Percentiles rank a stretch among this genome's conserved stretches.
Evolutionary conservation across 768 basidiomycete species (phyloP).

Genomic region (Psilocybe azurescens): DNA sequence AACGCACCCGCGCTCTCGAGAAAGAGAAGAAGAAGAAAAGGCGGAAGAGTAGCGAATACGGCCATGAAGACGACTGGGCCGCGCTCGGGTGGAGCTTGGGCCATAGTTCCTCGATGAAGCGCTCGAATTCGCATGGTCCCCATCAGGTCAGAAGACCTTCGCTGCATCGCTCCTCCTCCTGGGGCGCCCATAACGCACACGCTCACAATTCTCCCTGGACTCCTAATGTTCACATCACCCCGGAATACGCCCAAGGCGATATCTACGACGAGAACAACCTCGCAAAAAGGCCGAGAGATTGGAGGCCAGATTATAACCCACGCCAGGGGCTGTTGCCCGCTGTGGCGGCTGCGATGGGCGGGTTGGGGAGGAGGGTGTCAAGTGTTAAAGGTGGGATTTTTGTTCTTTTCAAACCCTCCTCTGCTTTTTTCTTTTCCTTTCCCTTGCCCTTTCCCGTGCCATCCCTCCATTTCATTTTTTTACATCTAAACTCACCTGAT

Average conservation of each 20-base stretch:
- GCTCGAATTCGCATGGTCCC: constrained; percentile 22
- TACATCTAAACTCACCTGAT: too few relatives aligned
- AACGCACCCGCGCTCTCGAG: too few relatives aligned
- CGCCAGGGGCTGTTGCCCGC: constrained; percentile 22
- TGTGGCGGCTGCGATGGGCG: constrained; percentile 28
- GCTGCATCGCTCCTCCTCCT: constrained; percentile 26
- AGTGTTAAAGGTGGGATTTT: constrained; percentile 37
- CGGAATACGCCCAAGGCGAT: constrained; percentile 31
- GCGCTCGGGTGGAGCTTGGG: background rate
- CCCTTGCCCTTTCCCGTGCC: background rate
- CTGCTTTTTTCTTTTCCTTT: background rate
- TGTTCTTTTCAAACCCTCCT: background rate
- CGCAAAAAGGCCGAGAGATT: constrained; percentile 45
- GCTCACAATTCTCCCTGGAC: background rate
- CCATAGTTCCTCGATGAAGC: constrained; percentile 12
- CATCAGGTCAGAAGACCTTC: background rate
- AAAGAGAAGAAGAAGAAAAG: constrained; percentile 17
- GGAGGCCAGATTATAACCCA: constrained; percentile 46
- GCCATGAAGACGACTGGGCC: constrained; percentile 4
- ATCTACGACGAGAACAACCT: constrained; percentile 38
- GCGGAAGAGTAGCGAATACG: constrained; percentile 11
- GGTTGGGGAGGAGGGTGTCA: constrained; percentile 31
- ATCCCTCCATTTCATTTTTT: too few relatives aligned
- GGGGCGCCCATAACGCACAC: constrained; percentile 12
- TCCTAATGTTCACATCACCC: constrained; percentile 9